Evolutionary conservation across 2,329 filamentous ascomycete genomes (phyloP).

Genomic region (Colletotrichum incanum): DNA sequence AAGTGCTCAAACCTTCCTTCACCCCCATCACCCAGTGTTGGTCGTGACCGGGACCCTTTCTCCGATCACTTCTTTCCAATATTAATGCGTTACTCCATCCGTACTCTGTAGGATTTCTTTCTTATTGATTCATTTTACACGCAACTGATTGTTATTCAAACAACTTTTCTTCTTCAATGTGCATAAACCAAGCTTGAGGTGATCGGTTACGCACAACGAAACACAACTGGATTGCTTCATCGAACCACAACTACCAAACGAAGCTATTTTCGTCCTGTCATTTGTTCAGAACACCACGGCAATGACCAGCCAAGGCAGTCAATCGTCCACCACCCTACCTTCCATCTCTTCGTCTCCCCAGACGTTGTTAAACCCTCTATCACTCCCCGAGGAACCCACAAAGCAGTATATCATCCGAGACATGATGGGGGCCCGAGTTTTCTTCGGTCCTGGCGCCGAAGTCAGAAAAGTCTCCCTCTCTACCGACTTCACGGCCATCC

Average conservation of each 20-base stretch:
- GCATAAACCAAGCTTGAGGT: background rate
- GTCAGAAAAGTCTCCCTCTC: background rate
- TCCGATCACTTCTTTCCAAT: background rate
- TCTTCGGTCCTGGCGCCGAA: background rate
- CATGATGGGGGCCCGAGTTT: background rate
- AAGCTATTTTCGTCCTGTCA: background rate
- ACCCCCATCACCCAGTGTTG: background rate
- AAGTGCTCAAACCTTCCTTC: background rate
- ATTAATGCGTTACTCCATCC: background rate
- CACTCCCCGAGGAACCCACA: background rate
- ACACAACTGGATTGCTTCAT: background rate
- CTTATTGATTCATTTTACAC: background rate
- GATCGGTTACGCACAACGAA: too few relatives aligned
- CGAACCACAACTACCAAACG: background rate
- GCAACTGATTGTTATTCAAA: too few relatives aligned
- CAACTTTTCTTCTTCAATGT: background rate
- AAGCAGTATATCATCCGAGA: background rate
- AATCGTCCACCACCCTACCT: background rate
- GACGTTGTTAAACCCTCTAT: background rate
- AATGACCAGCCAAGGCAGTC: background rate
- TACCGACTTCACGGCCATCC: background rate
- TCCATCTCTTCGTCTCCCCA: background rate
- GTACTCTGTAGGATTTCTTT: background rate
- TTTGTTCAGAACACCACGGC: too few relatives aligned
- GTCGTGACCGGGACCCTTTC: background rate